Evolutionary conservation across 2,329 filamentous ascomycete species (phyloP), one percentile per base, ranked within the genome.

Genomic region (Stemphylium lycopersici): DNA sequence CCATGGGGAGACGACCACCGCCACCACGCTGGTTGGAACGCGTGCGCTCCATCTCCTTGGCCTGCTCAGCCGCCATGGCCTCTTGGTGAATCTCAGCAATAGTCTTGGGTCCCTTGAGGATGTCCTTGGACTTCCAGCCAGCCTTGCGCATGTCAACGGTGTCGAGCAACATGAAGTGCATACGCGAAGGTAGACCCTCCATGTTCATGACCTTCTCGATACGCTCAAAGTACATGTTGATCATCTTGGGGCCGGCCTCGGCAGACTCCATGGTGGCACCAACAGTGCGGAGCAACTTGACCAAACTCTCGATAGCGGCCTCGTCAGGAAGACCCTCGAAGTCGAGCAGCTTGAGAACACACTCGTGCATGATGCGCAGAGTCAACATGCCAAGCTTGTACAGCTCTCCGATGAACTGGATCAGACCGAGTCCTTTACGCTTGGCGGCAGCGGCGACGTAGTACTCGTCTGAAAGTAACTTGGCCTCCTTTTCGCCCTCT

Each of bases 381-480:
- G 95, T 99, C 77, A 99, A 85, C 95, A 99, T 99, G 75, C 90
- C 88, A 57, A 99, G 87, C 83, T 98, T 99, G 86, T 96, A 99
- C 40, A 99, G 86, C 79, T 99, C 95, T 81, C 95, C 95, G 73
- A 99, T 99, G 80, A 99, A 99, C 79, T 97, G 93, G 61, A 99
- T 93, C 18, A 99, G 86, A 88, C 95, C 95, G 62, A 99, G 90
- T 79, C 95, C 95, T 77, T 92, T 90, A 79, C 95, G 89, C 83
- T 99, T 99, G 71, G 93, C 93, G 53, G 93, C 93, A 44, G 93
- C 93, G 36, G 91, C 93, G 62, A 87, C 80, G 76, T 99, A 99
- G 81, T 99, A 99, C 75, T 98, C 95, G 59, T 99, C 95, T 0
- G 93, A 96, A 66, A 99, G 79, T 82, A 98, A 87, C 41, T 81